Evolutionary conservation across 2,329 filamentous ascomycete genomes (phyloP).

Genomic region (Ophiostoma montium): DNA sequence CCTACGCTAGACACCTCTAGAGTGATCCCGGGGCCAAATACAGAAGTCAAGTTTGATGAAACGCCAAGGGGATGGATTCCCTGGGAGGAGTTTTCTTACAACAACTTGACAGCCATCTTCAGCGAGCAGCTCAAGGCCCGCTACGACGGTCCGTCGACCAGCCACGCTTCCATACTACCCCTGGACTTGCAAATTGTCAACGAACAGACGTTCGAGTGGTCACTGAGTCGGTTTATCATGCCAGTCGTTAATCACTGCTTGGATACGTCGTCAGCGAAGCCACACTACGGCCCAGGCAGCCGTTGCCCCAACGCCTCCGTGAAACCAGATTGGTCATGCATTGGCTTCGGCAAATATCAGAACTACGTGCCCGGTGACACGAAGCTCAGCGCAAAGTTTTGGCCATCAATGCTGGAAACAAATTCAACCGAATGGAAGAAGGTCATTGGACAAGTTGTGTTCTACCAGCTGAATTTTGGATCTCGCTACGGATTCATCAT

Average conservation of each 20-base stretch:
- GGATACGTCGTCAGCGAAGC: background rate
- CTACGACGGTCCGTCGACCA: background rate
- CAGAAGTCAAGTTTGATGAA: background rate
- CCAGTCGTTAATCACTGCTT: background rate
- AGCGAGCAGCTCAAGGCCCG: background rate
- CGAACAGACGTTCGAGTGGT: slow-evolving; percentile 1
- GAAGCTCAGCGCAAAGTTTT: too few species aligned
- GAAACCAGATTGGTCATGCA: slow-evolving; percentile 1
- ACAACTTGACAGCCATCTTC: background rate
- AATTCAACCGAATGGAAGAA: too few species aligned
- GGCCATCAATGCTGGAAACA: too few species aligned
- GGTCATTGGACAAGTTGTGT: too few species aligned
- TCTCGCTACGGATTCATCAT: too few species aligned
- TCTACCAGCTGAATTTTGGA: too few species aligned
- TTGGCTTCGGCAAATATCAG: too few species aligned
- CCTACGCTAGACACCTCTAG: background rate
- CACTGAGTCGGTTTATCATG: background rate
- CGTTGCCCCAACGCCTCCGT: background rate
- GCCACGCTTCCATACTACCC: background rate
- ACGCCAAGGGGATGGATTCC: background rate
- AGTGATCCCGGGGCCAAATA: background rate
- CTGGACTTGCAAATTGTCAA: background rate
- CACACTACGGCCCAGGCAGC: background rate
- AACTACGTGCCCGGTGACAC: too few species aligned
- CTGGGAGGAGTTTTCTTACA: background rate